Evolutionary conservation across 306 rosid genomes (phyloP).

Genomic region (Ormosia emarginata): DNA sequence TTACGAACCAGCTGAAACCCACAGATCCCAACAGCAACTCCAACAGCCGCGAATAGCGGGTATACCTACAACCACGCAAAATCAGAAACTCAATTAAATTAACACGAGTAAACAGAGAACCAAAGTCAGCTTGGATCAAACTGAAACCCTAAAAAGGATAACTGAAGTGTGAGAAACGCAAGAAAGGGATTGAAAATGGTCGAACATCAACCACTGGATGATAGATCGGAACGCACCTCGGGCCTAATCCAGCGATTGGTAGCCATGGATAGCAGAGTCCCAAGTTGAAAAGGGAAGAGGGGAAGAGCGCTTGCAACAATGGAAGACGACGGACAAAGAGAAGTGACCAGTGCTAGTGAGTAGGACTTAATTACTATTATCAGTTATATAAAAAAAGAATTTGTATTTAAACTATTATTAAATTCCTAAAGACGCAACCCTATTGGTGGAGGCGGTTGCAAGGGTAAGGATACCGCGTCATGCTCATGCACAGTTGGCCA

Average conservation of each 20-base stretch:
- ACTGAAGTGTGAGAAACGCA: background rate
- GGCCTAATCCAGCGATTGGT: slow-evolving; percentile 77
- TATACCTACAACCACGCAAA: slow-evolving; percentile 56
- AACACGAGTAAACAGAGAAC: background rate
- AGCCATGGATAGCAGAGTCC: slow-evolving; percentile 1
- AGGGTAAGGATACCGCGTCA: no score
- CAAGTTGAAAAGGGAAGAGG: background rate
- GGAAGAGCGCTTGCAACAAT: background rate
- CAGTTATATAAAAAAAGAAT: no score
- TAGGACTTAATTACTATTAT: background rate
- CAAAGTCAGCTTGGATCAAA: background rate
- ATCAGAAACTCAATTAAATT: background rate
- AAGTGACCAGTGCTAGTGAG: background rate
- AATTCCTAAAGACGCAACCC: background rate
- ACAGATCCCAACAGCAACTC: slow-evolving; percentile 87
- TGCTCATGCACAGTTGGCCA: no score
- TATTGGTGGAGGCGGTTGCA: background rate
- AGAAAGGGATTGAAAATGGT: background rate
- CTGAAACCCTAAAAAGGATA: background rate
- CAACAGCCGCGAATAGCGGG: slow-evolving; percentile 80
- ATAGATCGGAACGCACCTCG: slow-evolving; percentile 50
- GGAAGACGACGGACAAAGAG: background rate
- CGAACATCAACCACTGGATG: background rate
- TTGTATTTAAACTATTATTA: background rate
- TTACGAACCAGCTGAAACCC: slow-evolving; percentile 71